A percentile compares a stretch with the other conserved stretches of the same genome.
Evolutionary conservation across 805 yeast species (phyloP).

Genomic region (Saccharomycopsis olivae): DNA sequence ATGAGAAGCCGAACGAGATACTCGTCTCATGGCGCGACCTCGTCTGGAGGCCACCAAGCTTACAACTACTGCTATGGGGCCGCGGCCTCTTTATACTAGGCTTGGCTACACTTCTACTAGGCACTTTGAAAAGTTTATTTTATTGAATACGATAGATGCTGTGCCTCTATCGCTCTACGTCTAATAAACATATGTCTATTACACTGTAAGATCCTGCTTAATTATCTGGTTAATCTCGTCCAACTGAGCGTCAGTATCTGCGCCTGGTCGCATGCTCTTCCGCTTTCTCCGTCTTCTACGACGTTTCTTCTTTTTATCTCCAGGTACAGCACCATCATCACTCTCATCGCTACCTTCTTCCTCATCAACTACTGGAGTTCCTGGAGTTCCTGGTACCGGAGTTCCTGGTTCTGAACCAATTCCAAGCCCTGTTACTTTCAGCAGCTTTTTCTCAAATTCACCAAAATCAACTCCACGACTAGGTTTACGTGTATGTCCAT

Average conservation of each 20-base stretch:
- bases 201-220: slow-evolving; percentile 6
- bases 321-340: slow-evolving; percentile 12
- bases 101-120: no score
- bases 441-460: slow-evolving; percentile 13
- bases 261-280: slow-evolving; percentile 8
- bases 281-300: slow-evolving; percentile 19
- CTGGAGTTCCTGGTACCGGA: neutral
- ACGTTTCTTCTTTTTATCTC: slow-evolving; percentile 10
- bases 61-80: no score
- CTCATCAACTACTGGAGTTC: neutral
- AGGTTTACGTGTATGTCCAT: neutral
- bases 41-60: no score
- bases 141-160: no score
- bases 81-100: no score
- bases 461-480: slow-evolving; percentile 10
- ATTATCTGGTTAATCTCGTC: slow-evolving; percentile 10
- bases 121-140: no score
- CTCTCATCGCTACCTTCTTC: neutral
- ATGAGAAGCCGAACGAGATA: no score
- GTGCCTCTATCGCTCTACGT: no score
- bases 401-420: neutral
- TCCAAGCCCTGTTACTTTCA: slow-evolving; percentile 2
- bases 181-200: no score
- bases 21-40: no score
- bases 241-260: slow-evolving; percentile 11